A percentile compares a stretch with the other conserved stretches of the same genome.
These are phyloP conservation scores for Otatea glauca DNA, from an alignment of 176 grass and related monocot genomes.

Conservation along the genomic window DNA sequence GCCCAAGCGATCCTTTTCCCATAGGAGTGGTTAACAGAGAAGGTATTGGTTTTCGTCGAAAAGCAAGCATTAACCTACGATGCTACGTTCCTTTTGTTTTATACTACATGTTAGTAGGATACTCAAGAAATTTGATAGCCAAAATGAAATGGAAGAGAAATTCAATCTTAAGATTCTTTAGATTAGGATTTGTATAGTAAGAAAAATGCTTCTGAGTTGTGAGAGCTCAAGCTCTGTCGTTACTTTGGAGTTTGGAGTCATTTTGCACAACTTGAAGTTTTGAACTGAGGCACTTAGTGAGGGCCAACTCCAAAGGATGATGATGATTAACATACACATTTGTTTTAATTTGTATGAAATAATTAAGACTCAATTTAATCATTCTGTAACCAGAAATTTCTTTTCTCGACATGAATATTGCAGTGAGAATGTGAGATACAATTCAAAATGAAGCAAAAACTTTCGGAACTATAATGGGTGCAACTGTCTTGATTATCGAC, in stretches of 20 bases:
- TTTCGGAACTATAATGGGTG: conserved; percentile 12
- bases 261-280: background rate
- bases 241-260: background rate
- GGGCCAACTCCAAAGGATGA: background rate
- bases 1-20: conserved; percentile 55
- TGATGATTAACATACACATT: background rate
- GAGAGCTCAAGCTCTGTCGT: background rate
- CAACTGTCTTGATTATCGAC: conserved; percentile 13
- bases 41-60: conserved; percentile 51
- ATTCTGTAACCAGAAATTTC: background rate
- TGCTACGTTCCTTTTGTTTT: conserved; percentile 1
- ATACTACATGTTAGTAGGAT: conserved; percentile 11
- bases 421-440: background rate
- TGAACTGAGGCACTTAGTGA: background rate
- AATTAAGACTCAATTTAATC: conserved; percentile 13
- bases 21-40: conserved; percentile 73
- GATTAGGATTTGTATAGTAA: conserved; percentile 16
- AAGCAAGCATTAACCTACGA: background rate
- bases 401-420: conserved; percentile 9
- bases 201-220: background rate
- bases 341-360: background rate
- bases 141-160: background rate
- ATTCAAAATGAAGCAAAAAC: conserved; percentile 9
- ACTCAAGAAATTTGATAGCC: background rate
- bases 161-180: background rate